phyloP scores from a whole-genome alignment of 371 early-diverging fungal species.

The Blakeslea trispora region DNA sequence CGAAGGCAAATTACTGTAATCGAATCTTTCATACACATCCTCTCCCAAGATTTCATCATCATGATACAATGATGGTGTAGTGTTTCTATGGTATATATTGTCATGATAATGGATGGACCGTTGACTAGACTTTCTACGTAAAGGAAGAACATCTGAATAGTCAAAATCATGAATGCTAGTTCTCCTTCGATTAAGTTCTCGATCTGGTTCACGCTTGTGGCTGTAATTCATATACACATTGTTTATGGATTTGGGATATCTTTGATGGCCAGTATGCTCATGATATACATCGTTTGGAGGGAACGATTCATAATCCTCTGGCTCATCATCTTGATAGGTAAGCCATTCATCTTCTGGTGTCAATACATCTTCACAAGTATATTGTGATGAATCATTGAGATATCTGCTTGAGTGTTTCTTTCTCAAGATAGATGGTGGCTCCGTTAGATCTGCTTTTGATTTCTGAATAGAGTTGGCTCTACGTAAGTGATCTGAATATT shows the following conservation, averaged over 20 bases:
- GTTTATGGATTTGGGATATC: neutral
- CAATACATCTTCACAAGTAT: neutral
- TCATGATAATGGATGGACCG: no score
- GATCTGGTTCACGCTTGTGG: no score
- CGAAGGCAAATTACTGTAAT: no score
- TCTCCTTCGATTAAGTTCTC: no score
- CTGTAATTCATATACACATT: neutral
- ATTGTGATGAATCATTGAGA: neutral
- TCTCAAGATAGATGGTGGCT: constrained; percentile 24
- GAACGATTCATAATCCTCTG: neutral
- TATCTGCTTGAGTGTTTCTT: constrained; percentile 3
- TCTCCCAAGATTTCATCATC: no score
- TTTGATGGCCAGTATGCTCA: neutral
- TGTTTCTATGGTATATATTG: no score
- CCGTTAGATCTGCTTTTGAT: neutral
- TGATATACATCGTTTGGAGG: neutral
- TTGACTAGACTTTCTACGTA: no score
- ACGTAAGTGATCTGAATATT: no score
- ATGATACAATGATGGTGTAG: no score
- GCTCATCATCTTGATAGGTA: constrained; percentile 1
- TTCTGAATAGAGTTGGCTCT: neutral
- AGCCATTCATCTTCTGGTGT: neutral
- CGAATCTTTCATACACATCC: no score
- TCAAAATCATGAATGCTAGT: no score
- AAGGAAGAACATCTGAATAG: no score